Percentiles rank a stretch among this genome's conserved stretches.
Conservation (phyloP, 179 eudicot species). For the Drosera spatulata region DNA sequence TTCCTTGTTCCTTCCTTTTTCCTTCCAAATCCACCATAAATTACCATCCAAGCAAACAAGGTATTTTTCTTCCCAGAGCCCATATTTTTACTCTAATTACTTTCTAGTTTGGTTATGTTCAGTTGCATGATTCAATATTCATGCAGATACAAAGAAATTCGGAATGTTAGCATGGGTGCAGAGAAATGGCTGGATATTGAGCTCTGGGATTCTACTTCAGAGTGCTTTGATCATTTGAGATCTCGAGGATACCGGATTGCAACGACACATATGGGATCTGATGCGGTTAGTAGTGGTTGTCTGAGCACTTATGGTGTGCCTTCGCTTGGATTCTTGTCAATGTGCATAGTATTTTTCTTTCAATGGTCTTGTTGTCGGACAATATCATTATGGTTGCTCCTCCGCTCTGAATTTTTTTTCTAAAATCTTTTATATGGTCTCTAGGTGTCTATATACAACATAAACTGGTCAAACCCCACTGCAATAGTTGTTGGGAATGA, state of each 20-base stretch:
- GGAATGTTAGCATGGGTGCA: constrained; percentile 97
- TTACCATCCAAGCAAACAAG: neutral
- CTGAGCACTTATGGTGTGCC: neutral
- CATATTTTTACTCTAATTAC: neutral
- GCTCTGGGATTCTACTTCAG: constrained; percentile 65
- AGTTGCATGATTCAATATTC: constrained; percentile 5
- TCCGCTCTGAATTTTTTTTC: neutral
- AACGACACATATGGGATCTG: constrained; percentile 62
- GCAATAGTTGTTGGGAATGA: constrained; percentile 98
- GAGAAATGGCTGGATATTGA: constrained; percentile 99
- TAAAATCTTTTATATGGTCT: neutral
- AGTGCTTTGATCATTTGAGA: constrained; percentile 68
- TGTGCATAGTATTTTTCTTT: neutral
- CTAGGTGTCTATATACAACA: constrained; percentile 71
- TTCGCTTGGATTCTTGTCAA: neutral
- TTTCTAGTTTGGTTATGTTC: neutral
- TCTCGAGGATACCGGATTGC: constrained; percentile 94
- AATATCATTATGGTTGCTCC: neutral
- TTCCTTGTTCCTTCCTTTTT: constrained; percentile 1
- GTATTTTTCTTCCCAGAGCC: neutral
- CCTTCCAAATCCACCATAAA: neutral
- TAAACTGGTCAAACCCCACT: constrained; percentile 96
- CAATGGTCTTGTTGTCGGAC: neutral
- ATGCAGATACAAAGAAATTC: constrained; percentile 70
- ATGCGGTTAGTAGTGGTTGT: constrained; percentile 35